A percentile compares a stretch with the other conserved stretches of the same genome.
phyloP scores from a whole-genome alignment of 441 rosid species.

The Bruguiera hainesii region DNA sequence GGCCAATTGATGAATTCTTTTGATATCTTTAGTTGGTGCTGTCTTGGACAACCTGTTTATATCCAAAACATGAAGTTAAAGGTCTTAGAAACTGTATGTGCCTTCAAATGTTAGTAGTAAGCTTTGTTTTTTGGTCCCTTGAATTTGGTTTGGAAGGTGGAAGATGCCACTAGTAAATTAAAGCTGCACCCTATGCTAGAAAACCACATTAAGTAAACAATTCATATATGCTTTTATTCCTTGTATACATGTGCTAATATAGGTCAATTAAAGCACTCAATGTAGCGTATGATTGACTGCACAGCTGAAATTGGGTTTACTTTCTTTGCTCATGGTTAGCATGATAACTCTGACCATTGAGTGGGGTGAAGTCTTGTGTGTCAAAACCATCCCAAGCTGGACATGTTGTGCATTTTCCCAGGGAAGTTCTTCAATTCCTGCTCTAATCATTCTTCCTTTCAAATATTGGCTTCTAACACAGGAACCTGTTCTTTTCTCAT shows the following conservation, averaged over 20 bases:
- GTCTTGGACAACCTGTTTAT: conserved; percentile 6
- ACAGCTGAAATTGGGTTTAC: neutral
- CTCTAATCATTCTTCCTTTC: conserved; percentile 11
- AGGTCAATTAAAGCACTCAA: neutral
- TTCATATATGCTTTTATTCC: neutral
- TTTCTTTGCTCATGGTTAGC: neutral
- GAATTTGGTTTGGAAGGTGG: conserved; percentile 1
- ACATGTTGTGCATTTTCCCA: conserved; percentile 3
- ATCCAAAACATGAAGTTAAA: conserved; percentile 5
- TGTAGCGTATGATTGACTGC: neutral
- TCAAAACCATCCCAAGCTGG: neutral
- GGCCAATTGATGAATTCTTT: neutral
- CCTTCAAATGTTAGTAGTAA: neutral
- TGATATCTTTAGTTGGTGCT: conserved; percentile 8
- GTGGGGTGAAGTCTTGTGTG: conserved; percentile 10
- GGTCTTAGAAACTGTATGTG: neutral
- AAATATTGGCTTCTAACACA: conserved; percentile 15
- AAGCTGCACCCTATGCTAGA: conserved; percentile 1
- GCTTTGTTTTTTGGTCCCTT: neutral
- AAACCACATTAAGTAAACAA: conserved; percentile 1
- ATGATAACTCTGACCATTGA: neutral
- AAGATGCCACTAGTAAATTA: conserved; percentile 3
- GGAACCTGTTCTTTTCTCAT: conserved; percentile 95
- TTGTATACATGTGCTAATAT: neutral
- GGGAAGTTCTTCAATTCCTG: conserved; percentile 12